These are phyloP conservation scores for Penicillium occitanis DNA, from an alignment of 2,329 filamentous ascomycete genomes.

Conservation along the genomic window DNA sequence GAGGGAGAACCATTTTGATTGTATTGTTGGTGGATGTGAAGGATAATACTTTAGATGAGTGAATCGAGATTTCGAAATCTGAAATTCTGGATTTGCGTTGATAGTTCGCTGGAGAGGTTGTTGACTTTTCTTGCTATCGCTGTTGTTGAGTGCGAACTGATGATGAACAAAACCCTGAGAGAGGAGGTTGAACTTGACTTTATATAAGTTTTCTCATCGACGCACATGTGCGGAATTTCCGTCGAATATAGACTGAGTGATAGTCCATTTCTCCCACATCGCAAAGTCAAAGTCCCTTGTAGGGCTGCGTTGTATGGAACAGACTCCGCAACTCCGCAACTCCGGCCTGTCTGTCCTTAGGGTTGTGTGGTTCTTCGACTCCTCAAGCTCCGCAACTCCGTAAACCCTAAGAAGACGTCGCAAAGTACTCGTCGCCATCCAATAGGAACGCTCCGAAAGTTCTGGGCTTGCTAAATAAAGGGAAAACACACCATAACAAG, in stretches of 20 bases:
- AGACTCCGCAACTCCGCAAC: background rate
- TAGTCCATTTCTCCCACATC: background rate
- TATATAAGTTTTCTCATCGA: background rate
- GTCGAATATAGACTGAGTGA: background rate
- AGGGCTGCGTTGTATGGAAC: background rate
- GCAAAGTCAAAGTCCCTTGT: background rate
- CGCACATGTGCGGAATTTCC: background rate
- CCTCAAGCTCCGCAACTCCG: background rate
- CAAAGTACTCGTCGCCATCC: background rate
- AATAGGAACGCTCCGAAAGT: background rate
- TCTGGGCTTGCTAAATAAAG: background rate
- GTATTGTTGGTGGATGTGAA: background rate
- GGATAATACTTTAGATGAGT: background rate
- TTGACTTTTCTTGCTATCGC: background rate
- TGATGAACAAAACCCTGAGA: background rate
- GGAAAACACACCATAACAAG: background rate
- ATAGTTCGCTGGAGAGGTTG: background rate
- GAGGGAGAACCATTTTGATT: conserved; percentile 10
- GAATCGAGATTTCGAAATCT: background rate
- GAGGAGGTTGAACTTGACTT: background rate
- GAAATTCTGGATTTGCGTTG: background rate
- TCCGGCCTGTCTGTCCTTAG: background rate
- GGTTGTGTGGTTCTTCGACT: background rate
- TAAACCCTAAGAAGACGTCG: background rate
- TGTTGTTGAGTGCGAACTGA: background rate